Conservation (phyloP, 768 basidiomycete species). For the Agrocybe chaxingu region DNA sequence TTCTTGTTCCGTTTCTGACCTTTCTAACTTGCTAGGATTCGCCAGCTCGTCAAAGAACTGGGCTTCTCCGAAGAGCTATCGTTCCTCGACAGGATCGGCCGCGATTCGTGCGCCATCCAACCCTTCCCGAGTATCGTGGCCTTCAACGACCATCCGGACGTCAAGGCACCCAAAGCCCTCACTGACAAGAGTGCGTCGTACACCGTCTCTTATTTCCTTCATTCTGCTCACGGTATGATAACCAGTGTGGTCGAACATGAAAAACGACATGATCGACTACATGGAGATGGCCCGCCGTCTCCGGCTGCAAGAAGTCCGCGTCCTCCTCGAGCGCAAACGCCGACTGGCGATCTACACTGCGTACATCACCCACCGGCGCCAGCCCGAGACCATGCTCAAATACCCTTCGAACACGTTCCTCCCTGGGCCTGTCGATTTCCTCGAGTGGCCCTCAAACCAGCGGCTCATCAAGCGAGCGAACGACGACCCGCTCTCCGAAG, state of each 20-base stretch:
- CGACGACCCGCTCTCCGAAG: background rate
- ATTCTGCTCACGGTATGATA: background rate
- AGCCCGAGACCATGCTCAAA: background rate
- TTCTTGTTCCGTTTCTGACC: background rate
- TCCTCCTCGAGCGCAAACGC: slow-evolving; percentile 15
- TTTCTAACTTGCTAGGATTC: slow-evolving; percentile 4
- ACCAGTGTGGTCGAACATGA: slow-evolving; percentile 26
- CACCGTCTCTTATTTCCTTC: background rate
- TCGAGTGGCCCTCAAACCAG: slow-evolving; percentile 11
- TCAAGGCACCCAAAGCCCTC: slow-evolving; percentile 11
- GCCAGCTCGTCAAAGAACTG: slow-evolving; percentile 2
- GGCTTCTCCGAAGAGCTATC: slow-evolving; percentile 12
- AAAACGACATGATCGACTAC: slow-evolving; percentile 21
- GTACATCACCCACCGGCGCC: slow-evolving; percentile 21
- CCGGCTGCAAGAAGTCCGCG: slow-evolving; percentile 17
- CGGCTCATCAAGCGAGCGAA: slow-evolving; percentile 6
- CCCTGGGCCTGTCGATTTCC: slow-evolving; percentile 24
- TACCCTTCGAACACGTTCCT: slow-evolving; percentile 15
- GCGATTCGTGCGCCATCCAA: background rate
- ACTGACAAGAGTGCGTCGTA: background rate
- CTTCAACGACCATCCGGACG: slow-evolving; percentile 1
- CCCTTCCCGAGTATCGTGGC: background rate
- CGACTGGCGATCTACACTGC: slow-evolving; percentile 12
- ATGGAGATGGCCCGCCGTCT: slow-evolving; percentile 19
- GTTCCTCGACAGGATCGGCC: slow-evolving; percentile 6